Evolutionary conservation across 306 rosid species (phyloP).

Genomic region (Cucurbita maxima): DNA sequence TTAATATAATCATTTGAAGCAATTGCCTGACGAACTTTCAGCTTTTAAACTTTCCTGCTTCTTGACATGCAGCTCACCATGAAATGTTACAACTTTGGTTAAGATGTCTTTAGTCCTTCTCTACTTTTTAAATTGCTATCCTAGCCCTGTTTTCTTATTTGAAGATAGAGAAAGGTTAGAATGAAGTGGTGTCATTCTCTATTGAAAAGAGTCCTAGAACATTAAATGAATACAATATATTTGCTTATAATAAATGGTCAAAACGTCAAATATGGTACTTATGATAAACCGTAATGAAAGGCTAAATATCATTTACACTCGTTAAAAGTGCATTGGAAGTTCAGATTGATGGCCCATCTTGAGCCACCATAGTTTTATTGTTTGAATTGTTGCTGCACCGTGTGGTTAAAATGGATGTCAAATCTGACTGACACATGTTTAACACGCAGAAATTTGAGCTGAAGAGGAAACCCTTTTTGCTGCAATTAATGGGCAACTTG

Average conservation of each 20-base stretch:
- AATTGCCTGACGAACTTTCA: not conserved
- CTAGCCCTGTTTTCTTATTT: not conserved
- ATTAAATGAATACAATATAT: too few species aligned
- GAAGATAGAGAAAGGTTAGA: too few species aligned
- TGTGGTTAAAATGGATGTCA: not conserved
- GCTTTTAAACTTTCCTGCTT: not conserved
- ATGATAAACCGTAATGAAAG: too few species aligned
- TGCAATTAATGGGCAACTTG: slow-evolving; percentile 76
- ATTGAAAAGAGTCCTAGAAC: too few species aligned
- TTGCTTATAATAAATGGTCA: rapidly evolving
- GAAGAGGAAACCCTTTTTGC: slow-evolving; percentile 57
- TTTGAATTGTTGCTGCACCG: not conserved
- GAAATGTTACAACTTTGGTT: not conserved
- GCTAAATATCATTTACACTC: too few species aligned
- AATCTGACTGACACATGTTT: not conserved
- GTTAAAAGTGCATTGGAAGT: too few species aligned
- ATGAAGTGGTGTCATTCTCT: too few species aligned
- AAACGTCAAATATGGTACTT: too few species aligned
- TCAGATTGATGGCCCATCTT: not conserved
- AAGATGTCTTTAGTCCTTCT: not conserved
- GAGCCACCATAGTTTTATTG: not conserved
- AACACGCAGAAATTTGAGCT: slow-evolving; percentile 81
- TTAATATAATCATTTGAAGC: not conserved
- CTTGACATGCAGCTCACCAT: not conserved
- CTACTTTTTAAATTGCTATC: not conserved